Conservation (phyloP, 2,329 filamentous ascomycete species). For the Trichophyton benhamiae region DNA sequence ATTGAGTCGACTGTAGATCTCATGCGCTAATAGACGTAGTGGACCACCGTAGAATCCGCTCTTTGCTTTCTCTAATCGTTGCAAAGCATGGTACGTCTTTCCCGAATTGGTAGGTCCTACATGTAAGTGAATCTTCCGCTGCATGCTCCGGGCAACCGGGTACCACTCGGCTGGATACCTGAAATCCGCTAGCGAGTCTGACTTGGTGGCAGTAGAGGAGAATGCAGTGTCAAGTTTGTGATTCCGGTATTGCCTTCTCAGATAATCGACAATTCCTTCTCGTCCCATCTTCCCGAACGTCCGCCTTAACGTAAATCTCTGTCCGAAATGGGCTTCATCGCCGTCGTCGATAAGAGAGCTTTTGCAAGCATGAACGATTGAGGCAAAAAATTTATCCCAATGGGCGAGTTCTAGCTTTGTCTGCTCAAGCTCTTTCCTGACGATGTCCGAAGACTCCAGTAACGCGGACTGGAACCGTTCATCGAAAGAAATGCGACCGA, state of each 20-base stretch:
- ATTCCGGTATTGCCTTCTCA: constrained; percentile 47
- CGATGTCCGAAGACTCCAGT: background rate
- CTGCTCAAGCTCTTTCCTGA: background rate
- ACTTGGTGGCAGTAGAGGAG: constrained; percentile 46
- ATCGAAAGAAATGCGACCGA: background rate
- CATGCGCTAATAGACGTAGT: constrained; percentile 75
- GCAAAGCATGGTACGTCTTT: constrained; percentile 89
- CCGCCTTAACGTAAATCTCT: background rate
- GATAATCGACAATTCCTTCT: background rate
- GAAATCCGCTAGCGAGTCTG: constrained; percentile 61
- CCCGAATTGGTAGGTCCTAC: constrained; percentile 96
- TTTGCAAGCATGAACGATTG: background rate
- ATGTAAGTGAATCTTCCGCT: constrained; percentile 78
- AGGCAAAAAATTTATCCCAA: background rate
- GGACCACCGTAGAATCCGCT: constrained; percentile 84
- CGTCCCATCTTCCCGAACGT: background rate
- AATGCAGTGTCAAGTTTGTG: constrained; percentile 49
- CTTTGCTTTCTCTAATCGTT: constrained; percentile 63
- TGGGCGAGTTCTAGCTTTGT: background rate
- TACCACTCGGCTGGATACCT: constrained; percentile 91
- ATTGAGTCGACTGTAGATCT: constrained; percentile 79
- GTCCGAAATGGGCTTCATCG: background rate
- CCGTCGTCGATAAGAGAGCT: background rate
- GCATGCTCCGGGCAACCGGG: constrained; percentile 64
- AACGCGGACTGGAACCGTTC: background rate